A percentile compares a stretch with the other conserved stretches of the same genome.
These are phyloP conservation scores for Podila verticillata DNA, from an alignment of 192 early-diverging fungal species.

Conservation along the genomic window DNA sequence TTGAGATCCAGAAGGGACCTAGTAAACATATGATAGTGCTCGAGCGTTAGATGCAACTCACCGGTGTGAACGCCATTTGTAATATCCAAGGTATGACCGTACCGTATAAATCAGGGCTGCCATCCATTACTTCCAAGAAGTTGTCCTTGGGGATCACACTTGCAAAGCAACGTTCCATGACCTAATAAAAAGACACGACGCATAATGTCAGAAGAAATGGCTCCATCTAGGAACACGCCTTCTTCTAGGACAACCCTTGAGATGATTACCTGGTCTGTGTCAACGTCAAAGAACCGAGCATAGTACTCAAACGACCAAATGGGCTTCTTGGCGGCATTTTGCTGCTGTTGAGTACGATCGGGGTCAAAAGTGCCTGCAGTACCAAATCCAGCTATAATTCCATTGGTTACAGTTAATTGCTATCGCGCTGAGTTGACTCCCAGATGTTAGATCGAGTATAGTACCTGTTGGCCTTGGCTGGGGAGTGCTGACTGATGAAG, in stretches of 20 bases:
- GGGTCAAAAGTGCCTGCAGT: conserved; percentile 26
- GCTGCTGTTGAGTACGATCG: neutral
- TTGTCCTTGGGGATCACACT: conserved; percentile 77
- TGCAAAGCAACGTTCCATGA: conserved; percentile 75
- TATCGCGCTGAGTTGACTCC: neutral
- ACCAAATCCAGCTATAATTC: conserved; percentile 18
- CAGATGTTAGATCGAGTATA: neutral
- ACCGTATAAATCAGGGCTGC: conserved; percentile 96
- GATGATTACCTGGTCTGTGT: conserved; percentile 78
- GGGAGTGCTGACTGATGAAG: conserved; percentile 19
- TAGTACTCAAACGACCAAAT: conserved; percentile 95
- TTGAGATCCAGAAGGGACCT: conserved; percentile 98
- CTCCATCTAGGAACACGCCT: neutral
- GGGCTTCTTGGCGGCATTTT: conserved; percentile 55
- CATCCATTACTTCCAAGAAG: conserved; percentile 82
- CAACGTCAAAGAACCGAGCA: conserved; percentile 91
- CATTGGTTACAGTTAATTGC: no score
- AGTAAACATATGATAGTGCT: neutral
- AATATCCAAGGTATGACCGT: neutral
- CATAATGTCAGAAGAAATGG: neutral
- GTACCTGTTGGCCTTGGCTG: conserved; percentile 35
- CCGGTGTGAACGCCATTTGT: neutral
- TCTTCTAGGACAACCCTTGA: neutral
- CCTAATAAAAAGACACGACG: conserved; percentile 55
- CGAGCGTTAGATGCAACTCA: neutral